Base-by-base conservation (phyloP, 148 eudicot species). In the Rhododendron williamsianum region DNA sequence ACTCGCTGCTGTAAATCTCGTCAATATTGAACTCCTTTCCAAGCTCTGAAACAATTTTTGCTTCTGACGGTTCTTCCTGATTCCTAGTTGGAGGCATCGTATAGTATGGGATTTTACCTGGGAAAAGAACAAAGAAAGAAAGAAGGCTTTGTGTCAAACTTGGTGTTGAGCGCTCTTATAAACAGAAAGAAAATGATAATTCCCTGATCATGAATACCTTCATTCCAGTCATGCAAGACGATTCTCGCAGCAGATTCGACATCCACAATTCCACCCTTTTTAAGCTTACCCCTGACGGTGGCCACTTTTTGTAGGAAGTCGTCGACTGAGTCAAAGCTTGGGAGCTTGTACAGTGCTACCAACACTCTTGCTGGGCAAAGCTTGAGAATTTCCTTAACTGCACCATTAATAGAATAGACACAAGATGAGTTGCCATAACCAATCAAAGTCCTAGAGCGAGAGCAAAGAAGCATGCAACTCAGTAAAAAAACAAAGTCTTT, bases 21-120 rank as follows among this genome's bases (percentile, higher is more conserved):
- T 97, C 96, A 9, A 95, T 86, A 76, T 94, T 95, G 91, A 97
- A 97, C 88, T 92, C 98, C 89, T 91, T 93, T 71, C 95, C 98
- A 16, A 97, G 91, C 89, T 92, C 98, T 16, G 97, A 36, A 82
- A 97, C 98, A 74, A 95, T 95, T 78, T 78, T 92, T 80, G 92
- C 94, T 87, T 93, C 96, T 9, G 90, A 81, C 33, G 91, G 89
- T 83, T 92, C 96, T 35, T 86, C 95, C 85, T 91, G 88, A 84
- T 91, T 92, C 90, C 99, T 92, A 19, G 82, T 63, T 27, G 99
- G 99, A 76, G 99, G 99, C 98, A 94, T 93, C 5, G 96, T 95
- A 86, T 93, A 94, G 69, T 91, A 97, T 19, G 96, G 98, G 84
- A 97, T 94, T 91, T 95, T 97, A 88, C 99, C 99, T 97, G 91